Evolutionary conservation across 2,329 filamentous ascomycete genomes (phyloP), one percentile per base, ranked within the genome.

Genomic region (Botrytis elliptica): DNA sequence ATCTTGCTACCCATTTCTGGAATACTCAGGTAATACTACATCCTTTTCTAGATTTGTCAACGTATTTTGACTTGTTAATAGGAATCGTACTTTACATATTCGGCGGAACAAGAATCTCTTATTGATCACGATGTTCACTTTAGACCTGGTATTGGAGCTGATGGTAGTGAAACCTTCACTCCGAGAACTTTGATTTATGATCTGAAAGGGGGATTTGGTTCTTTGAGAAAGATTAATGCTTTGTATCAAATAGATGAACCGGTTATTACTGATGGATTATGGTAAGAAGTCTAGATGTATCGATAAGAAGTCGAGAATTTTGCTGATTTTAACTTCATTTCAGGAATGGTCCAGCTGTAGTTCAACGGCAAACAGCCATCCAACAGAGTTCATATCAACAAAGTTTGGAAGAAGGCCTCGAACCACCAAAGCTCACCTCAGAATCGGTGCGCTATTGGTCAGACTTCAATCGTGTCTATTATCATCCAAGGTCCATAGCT

Each of bases 21-120:
- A 99, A 99, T 80, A 87, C 93, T 9, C 95, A 97, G 86, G 93
- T 93, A 79, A 76, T 81, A 42, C 25, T 33, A 33, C 20, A 63
- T 73, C 22, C 40, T 2, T 8, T 22, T 40, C 36, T n/a, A 29
- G 8, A 25, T 10, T 14, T 33, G 25, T 46, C 20, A 42, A 42
- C 40, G 42, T 22, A 25, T 42, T 38, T 36, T 73, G 36, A 72
- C 79, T 75, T 60, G 73, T 70, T 29, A n/a, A 18, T 76, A 97
- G 92, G 96, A 99, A 86, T 97, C 95, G 1, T 99, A 99, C 83
- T 98, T 98, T 81, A 98, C 95, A 22, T 98, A 98, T 80, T 86
- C 86, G 2, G 85, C 88, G 64, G 86, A 91, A 75, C 85, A 93
- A 81, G 86, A 89, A 78, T 88, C 92, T 10, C 86, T 88, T 0